A percentile compares a stretch with the other conserved stretches of the same genome.
phyloP scores from a whole-genome alignment of 192 early-diverging fungal genomes.

The Coemansia sp. region DNA sequence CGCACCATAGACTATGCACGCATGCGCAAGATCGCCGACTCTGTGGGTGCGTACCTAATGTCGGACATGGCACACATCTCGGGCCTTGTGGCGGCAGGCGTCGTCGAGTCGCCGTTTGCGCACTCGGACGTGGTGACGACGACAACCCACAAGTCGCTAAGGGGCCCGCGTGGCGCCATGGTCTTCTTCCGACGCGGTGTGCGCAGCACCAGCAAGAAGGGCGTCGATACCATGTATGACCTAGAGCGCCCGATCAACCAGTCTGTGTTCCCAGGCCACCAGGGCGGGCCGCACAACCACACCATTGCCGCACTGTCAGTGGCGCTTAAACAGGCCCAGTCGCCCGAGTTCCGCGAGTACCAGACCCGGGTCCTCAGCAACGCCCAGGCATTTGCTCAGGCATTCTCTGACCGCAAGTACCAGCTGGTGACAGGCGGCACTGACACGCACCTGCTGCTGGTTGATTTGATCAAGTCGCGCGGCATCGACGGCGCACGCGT shows the following conservation, averaged over 20 bases:
- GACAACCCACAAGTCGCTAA: conserved; percentile 97
- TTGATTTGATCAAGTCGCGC: conserved; percentile 76
- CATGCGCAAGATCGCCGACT: conserved; percentile 72
- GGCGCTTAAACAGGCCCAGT: conserved; percentile 87
- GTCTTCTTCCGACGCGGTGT: conserved; percentile 98
- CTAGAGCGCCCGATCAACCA: conserved; percentile 94
- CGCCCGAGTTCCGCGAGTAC: conserved; percentile 83
- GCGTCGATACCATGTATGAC: conserved; percentile 80
- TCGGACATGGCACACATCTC: conserved; percentile 97
- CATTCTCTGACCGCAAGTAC: conserved; percentile 70
- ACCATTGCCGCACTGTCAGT: conserved; percentile 95
- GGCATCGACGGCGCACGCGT: conserved; percentile 93
- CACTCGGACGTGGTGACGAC: conserved; percentile 97
- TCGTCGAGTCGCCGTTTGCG: conserved; percentile 86
- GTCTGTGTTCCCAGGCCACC: conserved; percentile 97
- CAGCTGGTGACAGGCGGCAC: conserved; percentile 89
- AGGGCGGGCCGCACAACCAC: conserved; percentile 99
- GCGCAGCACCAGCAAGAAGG: conserved; percentile 85
- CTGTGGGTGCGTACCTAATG: conserved; percentile 85
- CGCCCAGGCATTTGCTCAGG: conserved; percentile 81
- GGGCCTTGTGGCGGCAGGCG: conserved; percentile 84
- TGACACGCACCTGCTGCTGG: conserved; percentile 90
- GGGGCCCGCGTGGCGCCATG: conserved; percentile 97
- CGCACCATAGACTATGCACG: conserved; percentile 91
- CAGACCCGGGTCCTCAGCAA: conserved; percentile 89